phyloP scores from a whole-genome alignment of 1,284 basidiomycete species.

The Blastosporella zonata region DNA sequence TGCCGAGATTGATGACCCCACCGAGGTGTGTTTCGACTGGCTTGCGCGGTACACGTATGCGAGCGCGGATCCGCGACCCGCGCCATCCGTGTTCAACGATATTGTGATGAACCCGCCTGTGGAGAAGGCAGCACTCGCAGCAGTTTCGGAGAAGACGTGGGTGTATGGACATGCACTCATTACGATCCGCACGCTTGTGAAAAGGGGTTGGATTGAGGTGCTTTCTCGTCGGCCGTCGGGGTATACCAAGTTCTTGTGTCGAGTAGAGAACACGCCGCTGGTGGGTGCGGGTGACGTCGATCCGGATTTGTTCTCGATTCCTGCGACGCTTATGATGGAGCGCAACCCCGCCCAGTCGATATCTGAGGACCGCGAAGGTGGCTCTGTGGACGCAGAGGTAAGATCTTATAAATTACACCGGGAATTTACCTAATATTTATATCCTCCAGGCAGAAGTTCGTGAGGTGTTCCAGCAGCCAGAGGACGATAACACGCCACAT shows the following conservation, averaged over 20 bases:
- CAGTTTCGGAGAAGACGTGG: constrained; percentile 75
- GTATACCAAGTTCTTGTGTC: constrained; percentile 83
- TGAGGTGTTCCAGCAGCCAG: constrained; percentile 23
- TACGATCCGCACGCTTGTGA: constrained; percentile 74
- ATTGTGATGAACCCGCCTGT: constrained; percentile 57
- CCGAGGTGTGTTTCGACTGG: constrained; percentile 98
- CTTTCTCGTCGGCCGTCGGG: constrained; percentile 88
- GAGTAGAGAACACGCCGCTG: constrained; percentile 87
- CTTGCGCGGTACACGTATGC: constrained; percentile 93
- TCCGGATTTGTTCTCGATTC: constrained; percentile 71
- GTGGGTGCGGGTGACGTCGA: constrained; percentile 80
- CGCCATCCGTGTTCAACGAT: constrained; percentile 77
- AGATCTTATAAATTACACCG: background rate
- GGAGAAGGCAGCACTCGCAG: constrained; percentile 34
- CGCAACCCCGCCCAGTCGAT: constrained; percentile 40
- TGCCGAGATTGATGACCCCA: constrained; percentile 79
- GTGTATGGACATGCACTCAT: constrained; percentile 84
- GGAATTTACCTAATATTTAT: background rate
- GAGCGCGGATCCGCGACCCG: constrained; percentile 89
- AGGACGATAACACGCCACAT: constrained; percentile 29
- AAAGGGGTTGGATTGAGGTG: constrained; percentile 89
- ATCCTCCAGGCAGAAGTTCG: constrained; percentile 26
- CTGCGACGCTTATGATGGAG: constrained; percentile 74
- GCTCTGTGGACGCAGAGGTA: constrained; percentile 13
- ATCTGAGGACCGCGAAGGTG: constrained; percentile 26